Evolutionary conservation across 176 grass and related monocot species (phyloP), one percentile per base, ranked within the genome.

Genomic region (Phoenix dactylifera): DNA sequence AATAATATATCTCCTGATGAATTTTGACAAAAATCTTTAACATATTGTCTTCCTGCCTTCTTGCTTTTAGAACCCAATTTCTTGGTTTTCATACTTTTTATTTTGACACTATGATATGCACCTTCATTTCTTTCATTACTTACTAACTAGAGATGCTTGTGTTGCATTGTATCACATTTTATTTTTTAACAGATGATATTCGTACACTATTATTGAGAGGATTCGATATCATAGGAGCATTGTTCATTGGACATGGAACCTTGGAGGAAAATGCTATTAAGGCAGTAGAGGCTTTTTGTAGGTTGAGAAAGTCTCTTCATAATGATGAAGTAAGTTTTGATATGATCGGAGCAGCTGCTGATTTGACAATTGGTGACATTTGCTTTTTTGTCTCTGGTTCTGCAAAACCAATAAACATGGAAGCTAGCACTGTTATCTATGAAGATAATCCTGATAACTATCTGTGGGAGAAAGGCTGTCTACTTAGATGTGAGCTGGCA

Each of bases 381-480:
- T 66, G 52, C 15, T 97, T 80, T 70, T 57, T 88, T 60, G 23
- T 82, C 9, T 91, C 75, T 10, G 59, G 73, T 65, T 62, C 55
- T 29, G 7, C 52, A 18, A 62, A 61, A 51, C 23, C 65, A 29
- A 29, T 63, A 51, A 66, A 28, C 32, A 73, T 70, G 52, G 78
- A 80, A 67, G 78, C 50, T 50, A 68, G 72, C 56, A 39, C n/a
- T 22, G 75, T 91, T 85, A 17, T 80, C 26, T 97, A 83, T 78
- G 87, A 85, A 56, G 84, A 88, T 62, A 72, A 88, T 26, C 81
- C 81, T 1, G 78, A 76, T 55, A 88, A 60, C 51, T 70, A 74
- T 59, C 52, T 97, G 24, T 90, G 84, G 81, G 80, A 97, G 68
- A 91, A 90, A 62, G 87, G 87, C 20, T 97, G 81, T 72, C 73